phyloP scores from a whole-genome alignment of 2,329 filamentous ascomycete species.

The Xenosphaeropsis pyriputrescens region DNA sequence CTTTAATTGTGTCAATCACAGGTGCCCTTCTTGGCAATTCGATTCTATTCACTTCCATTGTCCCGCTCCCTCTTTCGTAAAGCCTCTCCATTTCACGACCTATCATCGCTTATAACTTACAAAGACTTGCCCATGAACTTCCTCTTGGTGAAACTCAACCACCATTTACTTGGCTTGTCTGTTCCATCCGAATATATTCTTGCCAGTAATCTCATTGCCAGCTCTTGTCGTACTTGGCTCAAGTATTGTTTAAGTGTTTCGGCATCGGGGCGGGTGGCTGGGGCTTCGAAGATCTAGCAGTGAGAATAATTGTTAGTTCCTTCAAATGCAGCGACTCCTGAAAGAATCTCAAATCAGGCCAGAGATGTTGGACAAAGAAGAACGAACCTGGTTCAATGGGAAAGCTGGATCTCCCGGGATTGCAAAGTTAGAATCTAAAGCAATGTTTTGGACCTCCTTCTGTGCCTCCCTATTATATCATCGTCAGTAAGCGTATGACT shows the following conservation, averaged over 20 bases:
- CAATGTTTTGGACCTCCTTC: constrained; percentile 75
- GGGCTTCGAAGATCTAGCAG: constrained; percentile 69
- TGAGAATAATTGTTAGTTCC: constrained; percentile 1
- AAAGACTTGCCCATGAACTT: constrained; percentile 98
- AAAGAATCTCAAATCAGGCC: no score
- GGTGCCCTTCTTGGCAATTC: no score
- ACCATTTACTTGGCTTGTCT: constrained; percentile 75
- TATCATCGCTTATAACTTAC: constrained; percentile 24
- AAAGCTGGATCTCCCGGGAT: constrained; percentile 89
- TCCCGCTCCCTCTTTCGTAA: no score
- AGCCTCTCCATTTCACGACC: background rate
- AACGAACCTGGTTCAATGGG: constrained; percentile 69
- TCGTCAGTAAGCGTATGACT: constrained; percentile 1
- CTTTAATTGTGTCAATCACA: no score
- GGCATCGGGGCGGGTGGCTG: constrained; percentile 73
- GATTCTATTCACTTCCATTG: no score
- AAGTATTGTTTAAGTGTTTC: constrained; percentile 83
- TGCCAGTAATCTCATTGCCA: constrained; percentile 68
- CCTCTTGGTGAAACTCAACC: constrained; percentile 96
- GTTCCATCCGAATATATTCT: constrained; percentile 74
- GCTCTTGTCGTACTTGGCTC: constrained; percentile 82
- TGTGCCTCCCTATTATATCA: constrained; percentile 26
- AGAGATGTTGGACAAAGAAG: background rate
- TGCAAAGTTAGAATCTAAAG: constrained; percentile 86
- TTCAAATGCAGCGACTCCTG: no score